Conservation (phyloP, 768 basidiomycete species). For the Suillus discolor region DNA sequence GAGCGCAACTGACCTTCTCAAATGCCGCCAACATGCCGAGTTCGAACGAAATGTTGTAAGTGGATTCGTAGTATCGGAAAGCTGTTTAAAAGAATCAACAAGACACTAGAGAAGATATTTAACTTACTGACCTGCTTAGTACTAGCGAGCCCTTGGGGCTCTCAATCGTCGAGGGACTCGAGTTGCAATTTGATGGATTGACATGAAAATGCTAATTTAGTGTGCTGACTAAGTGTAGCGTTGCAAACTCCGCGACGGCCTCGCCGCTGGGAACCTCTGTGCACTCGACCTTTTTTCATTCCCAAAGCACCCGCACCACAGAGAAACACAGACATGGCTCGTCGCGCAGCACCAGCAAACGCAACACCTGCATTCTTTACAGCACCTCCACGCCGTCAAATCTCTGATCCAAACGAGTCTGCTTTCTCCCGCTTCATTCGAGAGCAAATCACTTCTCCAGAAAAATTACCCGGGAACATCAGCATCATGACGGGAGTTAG, state of each 20-base stretch:
- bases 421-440: constrained; percentile 55
- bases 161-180: not conserved
- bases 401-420: constrained; percentile 64
- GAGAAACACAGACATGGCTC: constrained; percentile 55
- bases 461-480: constrained; percentile 75
- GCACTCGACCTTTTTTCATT: not conserved
- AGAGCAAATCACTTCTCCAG: constrained; percentile 69
- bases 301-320: not conserved
- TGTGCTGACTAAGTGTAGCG: not conserved
- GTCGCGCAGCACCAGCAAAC: constrained; percentile 61
- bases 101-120: not conserved
- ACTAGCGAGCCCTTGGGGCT: not conserved
- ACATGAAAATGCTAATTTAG: not conserved
- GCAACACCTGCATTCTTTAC: constrained; percentile 51
- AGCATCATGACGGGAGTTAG: constrained; percentile 65
- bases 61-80: not conserved
- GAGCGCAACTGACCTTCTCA: not conserved
- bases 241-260: constrained; percentile 8
- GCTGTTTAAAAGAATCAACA: not conserved
- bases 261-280: not conserved
- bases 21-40: not conserved
- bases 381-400: constrained; percentile 42
- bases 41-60: not conserved
- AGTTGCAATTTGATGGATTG: not conserved
- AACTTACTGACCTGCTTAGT: not conserved